Evolutionary conservation across 352 stramenopile species (phyloP).

Genomic region (Phytophthora cactorum): DNA sequence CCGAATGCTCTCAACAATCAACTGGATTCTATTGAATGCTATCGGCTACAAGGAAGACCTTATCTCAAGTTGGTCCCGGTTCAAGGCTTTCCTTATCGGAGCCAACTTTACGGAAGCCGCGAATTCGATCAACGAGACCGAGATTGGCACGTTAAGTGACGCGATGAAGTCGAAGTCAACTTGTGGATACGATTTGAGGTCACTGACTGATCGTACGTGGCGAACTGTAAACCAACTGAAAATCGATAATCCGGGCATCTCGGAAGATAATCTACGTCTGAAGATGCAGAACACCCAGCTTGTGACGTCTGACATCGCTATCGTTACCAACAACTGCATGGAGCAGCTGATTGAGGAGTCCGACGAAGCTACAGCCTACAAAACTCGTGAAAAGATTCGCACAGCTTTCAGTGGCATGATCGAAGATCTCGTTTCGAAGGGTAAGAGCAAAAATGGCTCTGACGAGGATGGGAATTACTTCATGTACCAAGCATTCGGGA

Average conservation of each 20-base stretch:
- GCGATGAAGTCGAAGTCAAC: slow-evolving; percentile 42
- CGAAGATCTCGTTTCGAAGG: slow-evolving; percentile 52
- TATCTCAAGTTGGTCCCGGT: slow-evolving; percentile 39
- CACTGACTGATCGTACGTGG: slow-evolving; percentile 51
- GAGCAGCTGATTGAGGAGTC: slow-evolving; percentile 41
- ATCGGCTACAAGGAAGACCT: slow-evolving; percentile 46
- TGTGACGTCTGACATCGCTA: slow-evolving; percentile 57
- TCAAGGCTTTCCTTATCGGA: slow-evolving; percentile 39
- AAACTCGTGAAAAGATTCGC: slow-evolving; percentile 58
- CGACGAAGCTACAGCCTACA: slow-evolving; percentile 35
- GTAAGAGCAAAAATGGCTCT: slow-evolving; percentile 43
- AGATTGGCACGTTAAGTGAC: slow-evolving; percentile 42
- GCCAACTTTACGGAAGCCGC: slow-evolving; percentile 39
- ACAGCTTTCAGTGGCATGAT: slow-evolving; percentile 62
- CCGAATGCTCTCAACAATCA: slow-evolving; percentile 43
- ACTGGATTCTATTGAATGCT: slow-evolving; percentile 45
- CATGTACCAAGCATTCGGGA: slow-evolving; percentile 45
- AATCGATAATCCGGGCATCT: slow-evolving; percentile 32
- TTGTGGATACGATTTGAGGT: slow-evolving; percentile 51
- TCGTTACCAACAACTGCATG: slow-evolving; percentile 55
- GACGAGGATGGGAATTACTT: slow-evolving; percentile 43
- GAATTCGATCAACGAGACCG: slow-evolving; percentile 36
- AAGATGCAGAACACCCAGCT: slow-evolving; percentile 51
- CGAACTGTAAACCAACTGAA: slow-evolving; percentile 49
- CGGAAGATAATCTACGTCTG: slow-evolving; percentile 50